Conservation (phyloP, 768 basidiomycete species). For the Filobasidium wieringae region DNA sequence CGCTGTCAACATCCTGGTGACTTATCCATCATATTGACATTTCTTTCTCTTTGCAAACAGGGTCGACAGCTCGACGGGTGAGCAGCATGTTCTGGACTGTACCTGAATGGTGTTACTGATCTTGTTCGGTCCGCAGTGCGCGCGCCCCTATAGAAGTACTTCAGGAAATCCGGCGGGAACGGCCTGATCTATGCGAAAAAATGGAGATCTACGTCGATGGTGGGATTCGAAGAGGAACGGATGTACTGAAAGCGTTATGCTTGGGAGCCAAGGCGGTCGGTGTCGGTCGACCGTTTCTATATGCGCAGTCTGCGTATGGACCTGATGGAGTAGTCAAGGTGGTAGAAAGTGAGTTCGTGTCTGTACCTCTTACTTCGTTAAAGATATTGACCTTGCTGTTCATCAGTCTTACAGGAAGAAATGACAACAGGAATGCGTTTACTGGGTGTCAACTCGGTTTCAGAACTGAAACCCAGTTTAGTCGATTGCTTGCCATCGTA, state of each 20-base stretch:
- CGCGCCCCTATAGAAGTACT: slow-evolving; percentile 58
- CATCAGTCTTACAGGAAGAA: slow-evolving; percentile 56
- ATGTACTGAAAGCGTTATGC: slow-evolving; percentile 43
- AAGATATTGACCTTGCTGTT: not conserved
- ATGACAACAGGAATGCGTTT: slow-evolving; percentile 65
- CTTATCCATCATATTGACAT: not conserved
- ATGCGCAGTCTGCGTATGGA: slow-evolving; percentile 43
- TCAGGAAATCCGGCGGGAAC: slow-evolving; percentile 40
- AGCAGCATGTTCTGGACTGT: not conserved
- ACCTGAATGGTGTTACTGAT: not conserved
- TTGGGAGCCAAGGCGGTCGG: slow-evolving; percentile 74
- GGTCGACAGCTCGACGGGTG: slow-evolving; percentile 57
- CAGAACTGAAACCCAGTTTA: slow-evolving; percentile 63
- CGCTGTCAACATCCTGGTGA: not conserved
- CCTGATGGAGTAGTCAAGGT: slow-evolving; percentile 27
- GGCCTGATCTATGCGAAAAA: slow-evolving; percentile 41
- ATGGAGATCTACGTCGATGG: slow-evolving; percentile 45
- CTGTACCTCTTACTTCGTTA: not conserved
- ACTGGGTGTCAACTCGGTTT: slow-evolving; percentile 55
- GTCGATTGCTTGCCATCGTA: slow-evolving; percentile 42
- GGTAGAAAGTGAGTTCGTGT: slow-evolving; percentile 19
- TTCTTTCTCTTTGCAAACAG: slow-evolving; percentile 24
- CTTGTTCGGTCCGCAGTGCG: slow-evolving; percentile 43
- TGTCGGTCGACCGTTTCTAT: slow-evolving; percentile 72
- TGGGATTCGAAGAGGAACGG: slow-evolving; percentile 46